These are phyloP conservation scores for Melanogaster broomeanus DNA, from an alignment of 768 basidiomycete species.

Conservation along the genomic window DNA sequence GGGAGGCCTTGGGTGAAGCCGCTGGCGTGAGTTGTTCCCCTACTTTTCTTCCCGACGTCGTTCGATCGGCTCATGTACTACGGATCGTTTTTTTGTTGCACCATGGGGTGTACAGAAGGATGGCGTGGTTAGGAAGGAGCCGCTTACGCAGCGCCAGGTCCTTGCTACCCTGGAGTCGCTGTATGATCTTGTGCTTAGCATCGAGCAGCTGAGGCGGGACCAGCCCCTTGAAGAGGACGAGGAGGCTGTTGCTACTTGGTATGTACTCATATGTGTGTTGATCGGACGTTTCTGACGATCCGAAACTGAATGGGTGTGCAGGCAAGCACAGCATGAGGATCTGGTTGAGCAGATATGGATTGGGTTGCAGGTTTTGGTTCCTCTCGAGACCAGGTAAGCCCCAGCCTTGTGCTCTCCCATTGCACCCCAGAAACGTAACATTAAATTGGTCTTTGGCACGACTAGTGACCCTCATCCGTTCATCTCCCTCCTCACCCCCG, in stretches of 20 bases:
- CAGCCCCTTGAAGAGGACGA: conserved; percentile 62
- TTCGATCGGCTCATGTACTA: conserved; percentile 5
- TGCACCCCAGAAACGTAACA: background rate
- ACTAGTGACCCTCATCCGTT: conserved; percentile 92
- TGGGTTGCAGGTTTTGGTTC: conserved; percentile 81
- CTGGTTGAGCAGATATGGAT: conserved; percentile 78
- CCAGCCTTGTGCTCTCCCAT: background rate
- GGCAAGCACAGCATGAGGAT: conserved; percentile 57
- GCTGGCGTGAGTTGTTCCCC: conserved; percentile 44
- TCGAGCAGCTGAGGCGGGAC: conserved; percentile 84
- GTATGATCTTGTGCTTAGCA: conserved; percentile 80
- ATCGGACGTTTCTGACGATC: background rate
- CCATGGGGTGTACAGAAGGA: conserved; percentile 45
- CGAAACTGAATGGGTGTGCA: conserved; percentile 27
- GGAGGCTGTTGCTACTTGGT: conserved; percentile 49
- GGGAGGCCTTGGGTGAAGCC: conserved; percentile 66
- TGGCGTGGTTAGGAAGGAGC: conserved; percentile 64
- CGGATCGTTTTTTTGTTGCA: background rate
- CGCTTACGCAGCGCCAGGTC: conserved; percentile 76
- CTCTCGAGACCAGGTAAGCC: conserved; percentile 86
- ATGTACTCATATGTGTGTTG: conserved; percentile 14
- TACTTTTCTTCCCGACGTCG: conserved; percentile 7
- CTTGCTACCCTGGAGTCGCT: conserved; percentile 79
- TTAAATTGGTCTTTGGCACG: background rate
- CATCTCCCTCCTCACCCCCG: conserved; percentile 82